Conservation (phyloP, 768 basidiomycete genomes). For the Candolleomyces eurysporus region DNA sequence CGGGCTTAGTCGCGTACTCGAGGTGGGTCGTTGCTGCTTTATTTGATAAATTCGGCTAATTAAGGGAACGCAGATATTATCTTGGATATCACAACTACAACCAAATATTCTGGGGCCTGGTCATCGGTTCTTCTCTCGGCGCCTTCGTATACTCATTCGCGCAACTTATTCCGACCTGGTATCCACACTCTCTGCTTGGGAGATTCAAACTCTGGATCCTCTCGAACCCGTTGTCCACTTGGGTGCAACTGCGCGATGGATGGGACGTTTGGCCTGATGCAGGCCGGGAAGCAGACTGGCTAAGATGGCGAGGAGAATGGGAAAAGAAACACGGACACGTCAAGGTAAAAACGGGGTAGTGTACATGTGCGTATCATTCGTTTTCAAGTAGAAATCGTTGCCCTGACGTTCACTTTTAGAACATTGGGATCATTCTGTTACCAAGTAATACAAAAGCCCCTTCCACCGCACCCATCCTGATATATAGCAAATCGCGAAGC, state of each 20-base stretch:
- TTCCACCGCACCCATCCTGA: too few species aligned
- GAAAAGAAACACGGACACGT: slow-evolving; percentile 32
- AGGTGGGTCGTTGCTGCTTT: slow-evolving; percentile 44
- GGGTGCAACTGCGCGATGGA: slow-evolving; percentile 75
- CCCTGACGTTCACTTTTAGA: too few species aligned
- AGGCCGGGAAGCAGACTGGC: slow-evolving; percentile 74
- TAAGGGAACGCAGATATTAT: slow-evolving; percentile 46
- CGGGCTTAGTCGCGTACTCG: slow-evolving; percentile 72
- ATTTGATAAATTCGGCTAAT: not conserved
- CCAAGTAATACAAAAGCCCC: too few species aligned
- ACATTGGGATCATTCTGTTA: too few species aligned
- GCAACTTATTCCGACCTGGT: slow-evolving; percentile 55
- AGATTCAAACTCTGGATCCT: slow-evolving; percentile 47
- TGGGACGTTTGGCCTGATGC: slow-evolving; percentile 81
- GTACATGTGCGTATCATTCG: not conserved
- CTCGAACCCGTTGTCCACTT: slow-evolving; percentile 53
- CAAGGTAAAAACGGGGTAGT: slow-evolving; percentile 19
- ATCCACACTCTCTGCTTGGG: slow-evolving; percentile 56
- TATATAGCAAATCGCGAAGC: too few species aligned
- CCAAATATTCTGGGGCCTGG: slow-evolving; percentile 75
- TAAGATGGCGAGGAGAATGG: slow-evolving; percentile 60
- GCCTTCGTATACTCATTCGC: slow-evolving; percentile 49
- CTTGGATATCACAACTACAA: slow-evolving; percentile 71
- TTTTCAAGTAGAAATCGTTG: not conserved
- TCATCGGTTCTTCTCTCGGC: slow-evolving; percentile 60